These are phyloP conservation scores for Papilionanthe hybrid DNA, from an alignment of 116 monocot genomes.

Conservation along the genomic window DNA sequence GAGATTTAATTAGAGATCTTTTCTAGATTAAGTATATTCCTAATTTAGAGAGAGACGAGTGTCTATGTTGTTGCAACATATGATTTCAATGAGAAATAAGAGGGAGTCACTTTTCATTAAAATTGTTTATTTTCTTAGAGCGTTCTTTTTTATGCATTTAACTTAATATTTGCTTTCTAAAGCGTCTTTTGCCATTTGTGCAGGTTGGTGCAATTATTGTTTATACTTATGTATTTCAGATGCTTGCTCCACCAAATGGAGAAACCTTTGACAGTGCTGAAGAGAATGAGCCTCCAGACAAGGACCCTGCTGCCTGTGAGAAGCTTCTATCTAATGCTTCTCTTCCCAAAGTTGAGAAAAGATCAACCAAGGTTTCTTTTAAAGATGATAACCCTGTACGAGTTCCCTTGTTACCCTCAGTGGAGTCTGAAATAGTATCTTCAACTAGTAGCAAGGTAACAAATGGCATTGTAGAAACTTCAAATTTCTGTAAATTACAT, in stretches of 20 bases:
- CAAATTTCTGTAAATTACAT: neutral
- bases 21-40: no score
- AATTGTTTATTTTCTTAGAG: neutral
- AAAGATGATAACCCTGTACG: slow-evolving; percentile 11
- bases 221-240: slow-evolving; percentile 55
- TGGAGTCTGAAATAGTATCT: slow-evolving; percentile 16
- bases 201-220: slow-evolving; percentile 48
- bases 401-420: slow-evolving; percentile 19
- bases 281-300: slow-evolving; percentile 20
- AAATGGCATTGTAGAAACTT: neutral
- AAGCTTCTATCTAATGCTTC: neutral
- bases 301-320: neutral
- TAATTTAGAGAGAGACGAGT: no score
- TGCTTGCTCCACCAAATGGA: slow-evolving; percentile 42
- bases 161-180: slow-evolving; percentile 2
- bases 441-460: slow-evolving; percentile 23
- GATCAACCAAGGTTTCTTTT: neutral
- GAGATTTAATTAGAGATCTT: no score
- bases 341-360: slow-evolving; percentile 2
- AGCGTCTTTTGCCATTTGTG: neutral
- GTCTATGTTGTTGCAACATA: no score
- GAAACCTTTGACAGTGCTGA: slow-evolving; percentile 33
- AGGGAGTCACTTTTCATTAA: no score
- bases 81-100: no score
- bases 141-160: neutral